phyloP scores from a whole-genome alignment of 2,329 filamentous ascomycete species.

The Fonsecaea pugnacius region DNA sequence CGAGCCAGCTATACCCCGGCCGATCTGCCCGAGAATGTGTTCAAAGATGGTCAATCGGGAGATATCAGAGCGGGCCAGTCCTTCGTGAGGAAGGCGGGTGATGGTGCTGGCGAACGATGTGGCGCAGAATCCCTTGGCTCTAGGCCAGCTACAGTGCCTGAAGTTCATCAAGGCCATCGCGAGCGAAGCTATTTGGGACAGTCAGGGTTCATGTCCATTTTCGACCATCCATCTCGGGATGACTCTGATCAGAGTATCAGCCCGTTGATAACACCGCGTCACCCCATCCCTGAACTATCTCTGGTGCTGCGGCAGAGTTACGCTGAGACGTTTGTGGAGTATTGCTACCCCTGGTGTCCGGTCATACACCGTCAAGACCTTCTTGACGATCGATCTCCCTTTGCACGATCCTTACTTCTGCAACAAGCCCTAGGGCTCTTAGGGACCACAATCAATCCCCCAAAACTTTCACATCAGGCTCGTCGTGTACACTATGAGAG shows the following conservation, averaged over 20 bases:
- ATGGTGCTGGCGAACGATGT: not conserved
- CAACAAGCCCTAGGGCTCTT: conserved; percentile 48
- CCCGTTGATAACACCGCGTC: not conserved
- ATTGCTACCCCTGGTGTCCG: conserved; percentile 13
- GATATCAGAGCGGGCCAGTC: not conserved
- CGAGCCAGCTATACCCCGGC: not conserved
- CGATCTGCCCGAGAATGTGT: not conserved
- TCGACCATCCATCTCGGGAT: conserved; percentile 4
- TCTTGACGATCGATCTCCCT: conserved; percentile 35
- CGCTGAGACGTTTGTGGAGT: conserved; percentile 7
- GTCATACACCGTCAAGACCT: conserved; percentile 42
- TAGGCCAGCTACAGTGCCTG: not conserved
- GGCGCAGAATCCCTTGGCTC: not conserved
- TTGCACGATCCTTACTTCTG: conserved; percentile 35
- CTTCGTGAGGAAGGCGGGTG: not conserved
- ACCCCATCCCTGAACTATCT: not conserved
- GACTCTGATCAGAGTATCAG: conserved; percentile 3
- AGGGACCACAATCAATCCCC: conserved; percentile 50
- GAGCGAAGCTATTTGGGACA: conserved; percentile 10
- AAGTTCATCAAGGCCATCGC: not conserved
- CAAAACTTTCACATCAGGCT: conserved; percentile 47
- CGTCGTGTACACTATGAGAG: conserved; percentile 48
- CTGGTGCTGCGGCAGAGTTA: conserved; percentile 6
- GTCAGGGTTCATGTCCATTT: conserved; percentile 12
- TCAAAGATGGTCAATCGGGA: not conserved